Evolutionary conservation across 768 basidiomycete genomes (phyloP).

Genomic region (Hemileccinum impolitum): DNA sequence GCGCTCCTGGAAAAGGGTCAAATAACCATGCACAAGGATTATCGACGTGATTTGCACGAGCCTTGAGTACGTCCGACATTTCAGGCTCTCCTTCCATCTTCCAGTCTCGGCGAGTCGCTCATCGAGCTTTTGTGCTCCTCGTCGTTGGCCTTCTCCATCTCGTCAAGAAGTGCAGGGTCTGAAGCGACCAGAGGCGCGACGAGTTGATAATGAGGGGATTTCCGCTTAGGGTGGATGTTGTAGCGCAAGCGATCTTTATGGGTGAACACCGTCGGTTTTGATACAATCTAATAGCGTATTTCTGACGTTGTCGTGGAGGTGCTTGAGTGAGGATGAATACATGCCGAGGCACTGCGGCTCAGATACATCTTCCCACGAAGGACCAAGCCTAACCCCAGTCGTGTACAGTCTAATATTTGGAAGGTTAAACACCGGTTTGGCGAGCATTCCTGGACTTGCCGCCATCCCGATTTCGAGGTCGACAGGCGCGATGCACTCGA

Average conservation of each 20-base stretch:
- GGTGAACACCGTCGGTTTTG: slow-evolving; percentile 63
- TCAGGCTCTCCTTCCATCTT: too few species aligned
- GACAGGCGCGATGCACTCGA: too few species aligned
- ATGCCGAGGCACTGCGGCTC: slow-evolving; percentile 73
- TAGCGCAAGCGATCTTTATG: not conserved
- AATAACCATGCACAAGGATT: too few species aligned
- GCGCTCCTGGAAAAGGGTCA: too few species aligned
- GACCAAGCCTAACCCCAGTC: too few species aligned
- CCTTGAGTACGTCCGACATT: too few species aligned
- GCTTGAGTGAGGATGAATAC: slow-evolving; percentile 62
- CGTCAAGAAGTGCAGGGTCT: slow-evolving; percentile 30
- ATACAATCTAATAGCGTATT: slow-evolving; percentile 68
- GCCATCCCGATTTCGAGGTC: too few species aligned
- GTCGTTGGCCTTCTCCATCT: slow-evolving; percentile 53
- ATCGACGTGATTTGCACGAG: slow-evolving; percentile 84
- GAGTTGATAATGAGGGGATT: slow-evolving; percentile 76
- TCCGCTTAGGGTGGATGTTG: slow-evolving; percentile 40
- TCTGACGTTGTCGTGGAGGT: slow-evolving; percentile 66
- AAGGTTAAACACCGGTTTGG: too few species aligned
- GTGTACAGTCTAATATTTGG: too few species aligned
- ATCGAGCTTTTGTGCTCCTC: slow-evolving; percentile 68
- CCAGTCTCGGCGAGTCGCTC: too few species aligned
- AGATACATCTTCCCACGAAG: too few species aligned
- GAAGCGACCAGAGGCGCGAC: slow-evolving; percentile 49
- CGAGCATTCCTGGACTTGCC: too few species aligned